Percentiles rank a stretch among this genome's conserved stretches.
These are phyloP conservation scores for Ophiocordyceps camponoti-floridani DNA, from an alignment of 2,329 filamentous ascomycete genomes.

Conservation along the genomic window DNA sequence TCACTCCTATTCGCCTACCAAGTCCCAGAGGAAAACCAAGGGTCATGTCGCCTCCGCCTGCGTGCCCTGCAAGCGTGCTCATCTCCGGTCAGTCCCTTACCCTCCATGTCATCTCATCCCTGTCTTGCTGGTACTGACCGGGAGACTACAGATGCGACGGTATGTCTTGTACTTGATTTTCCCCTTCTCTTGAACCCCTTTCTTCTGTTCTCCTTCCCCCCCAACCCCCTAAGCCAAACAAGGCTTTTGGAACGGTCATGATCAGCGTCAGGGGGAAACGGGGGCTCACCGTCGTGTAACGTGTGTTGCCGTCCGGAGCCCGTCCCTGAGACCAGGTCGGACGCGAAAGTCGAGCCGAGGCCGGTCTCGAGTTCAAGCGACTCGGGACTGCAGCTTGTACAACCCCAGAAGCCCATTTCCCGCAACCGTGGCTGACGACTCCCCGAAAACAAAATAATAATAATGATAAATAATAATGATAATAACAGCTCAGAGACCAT, in stretches of 20 bases:
- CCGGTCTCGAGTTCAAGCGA: neutral
- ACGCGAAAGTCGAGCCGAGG: neutral
- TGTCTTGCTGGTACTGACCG: neutral
- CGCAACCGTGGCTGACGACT: conserved; percentile 13
- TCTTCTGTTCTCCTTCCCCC: neutral
- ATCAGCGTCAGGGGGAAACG: neutral
- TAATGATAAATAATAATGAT: too few relatives aligned
- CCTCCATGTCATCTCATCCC: neutral
- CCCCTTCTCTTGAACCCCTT: neutral
- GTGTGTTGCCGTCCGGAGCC: neutral
- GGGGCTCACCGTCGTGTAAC: neutral
- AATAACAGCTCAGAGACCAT: conserved; percentile 52
- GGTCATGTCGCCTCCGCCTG: conserved; percentile 74
- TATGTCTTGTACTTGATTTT: conserved; percentile 24
- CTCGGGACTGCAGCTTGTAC: neutral
- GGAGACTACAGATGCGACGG: conserved; percentile 35
- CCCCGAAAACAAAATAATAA: neutral
- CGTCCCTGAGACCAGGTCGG: neutral
- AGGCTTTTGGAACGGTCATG: neutral
- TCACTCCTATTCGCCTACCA: conserved; percentile 33
- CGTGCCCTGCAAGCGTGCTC: conserved; percentile 70
- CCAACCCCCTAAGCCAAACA: neutral
- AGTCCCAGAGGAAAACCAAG: conserved; percentile 50
- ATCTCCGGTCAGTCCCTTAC: conserved; percentile 41
- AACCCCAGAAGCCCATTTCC: neutral